Evolutionary conservation across 1,284 basidiomycete species (phyloP), one percentile per base, ranked within the genome.

Genomic region (Ceratobasidium sp.): DNA sequence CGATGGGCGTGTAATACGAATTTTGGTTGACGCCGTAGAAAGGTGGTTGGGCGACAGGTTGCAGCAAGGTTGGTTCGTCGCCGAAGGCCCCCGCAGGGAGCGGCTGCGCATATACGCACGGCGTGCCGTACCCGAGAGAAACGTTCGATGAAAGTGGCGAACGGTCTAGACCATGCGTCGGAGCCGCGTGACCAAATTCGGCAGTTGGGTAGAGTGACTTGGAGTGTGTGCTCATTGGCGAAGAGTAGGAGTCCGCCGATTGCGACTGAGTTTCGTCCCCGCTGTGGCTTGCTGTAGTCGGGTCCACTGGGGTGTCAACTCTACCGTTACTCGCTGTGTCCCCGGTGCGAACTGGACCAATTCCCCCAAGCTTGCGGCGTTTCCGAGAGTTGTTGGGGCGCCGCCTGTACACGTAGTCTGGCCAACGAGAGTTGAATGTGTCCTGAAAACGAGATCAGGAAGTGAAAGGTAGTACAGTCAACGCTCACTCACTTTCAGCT

Each of bases 371-470:
- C 48, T 73, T 73, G 31, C 71, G 71, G 66, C 66, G 66, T 50
- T 89, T 91, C 78, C 93, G 88, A 74, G 90, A 91, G 81, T 94
- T 93, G 83, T 94, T 94, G 33, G 93, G 93, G 57, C 93, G 86
- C 57, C 93, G 88, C 76, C 90, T 88, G 83, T 94, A 94, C 53
- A 94, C 92, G 79, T 94, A 94, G 85, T 94, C 93, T 24, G 93
- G 93, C 81, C 94, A 94, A 80, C 90, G 91, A n/a, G 86, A 83
- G 81, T 94, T 94, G 85, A 94, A 94, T 73, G 85, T 89, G 78
- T 94, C 93, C 81, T 76, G 45, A 45, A 41, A 24, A 22, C 9
- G 50, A 17, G 62, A 29, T 64, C n/a, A 64, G 62, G n/a, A 27
- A 29, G 15, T 8, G 47, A 19, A 17, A 47, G 19, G 47, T 8